Base-by-base conservation (phyloP, 1,284 basidiomycete genomes). In the Ganoderma meredithae region DNA sequence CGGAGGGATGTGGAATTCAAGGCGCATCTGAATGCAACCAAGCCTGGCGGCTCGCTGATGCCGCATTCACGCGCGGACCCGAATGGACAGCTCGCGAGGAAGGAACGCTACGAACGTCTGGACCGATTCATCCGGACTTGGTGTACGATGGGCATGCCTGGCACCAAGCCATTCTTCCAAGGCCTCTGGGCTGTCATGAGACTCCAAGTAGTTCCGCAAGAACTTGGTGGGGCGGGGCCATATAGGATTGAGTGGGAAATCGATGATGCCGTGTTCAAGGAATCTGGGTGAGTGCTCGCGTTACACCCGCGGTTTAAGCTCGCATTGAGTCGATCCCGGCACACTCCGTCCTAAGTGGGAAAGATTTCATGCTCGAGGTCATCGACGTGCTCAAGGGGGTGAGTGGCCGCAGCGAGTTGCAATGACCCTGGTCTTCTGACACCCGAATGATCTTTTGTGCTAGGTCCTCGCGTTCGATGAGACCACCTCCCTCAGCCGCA, bases 231-330 rank as follows among this genome's bases (percentile, higher is more conserved):
- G 68, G 90, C 92, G 62, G 92, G 91, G 56, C 78, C 79, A 60
- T 83, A 83, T 74, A 83, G 84, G 74, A 88, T 94, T 67, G 85
- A 90, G 77, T 94, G 92, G 92, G 90, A 93, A 80, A 83, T 94
- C 47, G 93, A 94, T 77, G 92, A 94, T 80, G 92, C 92, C 41
- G 91, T 94, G 39, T 92, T 94, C 81, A 92, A 92, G 76, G 92
- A 94, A 80, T 86, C 92, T 73, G 92, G 90, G 92, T 93, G 83
- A 84, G 92, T 86, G 66, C 55, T 56, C 36, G 61, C 63, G 60
- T 56, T 66, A 60, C 72, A 66, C 65, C 71, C 69, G 66, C 70
- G 64, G 60, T 71, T 66, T 65, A 67, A 47, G 58, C 64, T 67
- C 67, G 68, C 64, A 66, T 69, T 72, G 55, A 71, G 63, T 36